Evolutionary conservation across 345 rosid species (phyloP).

Genomic region (Psidium friedrichsthalianum): DNA sequence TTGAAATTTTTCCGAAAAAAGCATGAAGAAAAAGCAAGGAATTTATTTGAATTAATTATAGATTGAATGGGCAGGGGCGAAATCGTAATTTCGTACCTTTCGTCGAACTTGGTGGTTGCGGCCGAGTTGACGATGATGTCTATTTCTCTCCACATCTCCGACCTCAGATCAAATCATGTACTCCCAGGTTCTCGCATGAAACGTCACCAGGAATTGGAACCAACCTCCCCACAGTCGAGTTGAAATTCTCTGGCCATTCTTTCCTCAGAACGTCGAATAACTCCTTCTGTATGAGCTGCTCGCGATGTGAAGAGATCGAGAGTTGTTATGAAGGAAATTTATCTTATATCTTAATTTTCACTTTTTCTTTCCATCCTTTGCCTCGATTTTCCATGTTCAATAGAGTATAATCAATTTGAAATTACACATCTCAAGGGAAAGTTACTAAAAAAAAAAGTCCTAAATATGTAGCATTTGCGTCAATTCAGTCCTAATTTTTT

Average conservation of each 20-base stretch:
- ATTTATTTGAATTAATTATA: not conserved
- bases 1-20: not conserved
- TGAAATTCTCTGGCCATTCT: conserved; percentile 2
- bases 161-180: conserved; percentile 6
- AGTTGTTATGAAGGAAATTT: too few relatives aligned
- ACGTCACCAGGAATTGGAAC: conserved; percentile 21
- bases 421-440: not conserved
- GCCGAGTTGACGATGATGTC: conserved; percentile 28
- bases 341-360: too few relatives aligned
- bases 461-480: too few relatives aligned
- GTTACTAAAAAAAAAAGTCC: too few relatives aligned
- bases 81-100: conserved; percentile 11
- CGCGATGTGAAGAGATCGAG: too few relatives aligned
- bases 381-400: too few relatives aligned
- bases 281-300: not conserved
- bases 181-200: conserved; percentile 11
- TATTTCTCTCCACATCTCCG: conserved; percentile 15
- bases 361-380: too few relatives aligned
- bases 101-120: conserved; percentile 35
- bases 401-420: too few relatives aligned
- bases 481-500: too few relatives aligned
- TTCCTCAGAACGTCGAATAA: conserved; percentile 10
- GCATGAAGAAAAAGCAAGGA: not conserved
- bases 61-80: not conserved
- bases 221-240: not conserved